Base-by-base conservation (phyloP, 116 monocot genomes). In the Dioscorea cayenensis region DNA sequence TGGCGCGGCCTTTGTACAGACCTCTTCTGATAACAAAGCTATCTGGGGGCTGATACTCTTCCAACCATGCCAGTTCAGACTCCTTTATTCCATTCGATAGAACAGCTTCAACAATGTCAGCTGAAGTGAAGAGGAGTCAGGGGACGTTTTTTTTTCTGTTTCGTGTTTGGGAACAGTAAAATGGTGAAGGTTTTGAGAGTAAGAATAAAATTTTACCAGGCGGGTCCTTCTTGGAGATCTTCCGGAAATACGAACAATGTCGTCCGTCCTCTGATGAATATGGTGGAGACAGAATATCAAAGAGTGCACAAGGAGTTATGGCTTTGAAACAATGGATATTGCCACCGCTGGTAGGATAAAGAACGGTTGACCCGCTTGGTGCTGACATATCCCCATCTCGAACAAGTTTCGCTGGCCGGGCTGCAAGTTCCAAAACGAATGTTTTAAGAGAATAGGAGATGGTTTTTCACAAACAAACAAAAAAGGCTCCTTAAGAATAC, bases 191-290 rank as follows among this genome's bases (percentile, higher is more conserved):
- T 1, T 10, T 14, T 32, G 2, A 62, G 50, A 28, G 14, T 64
- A 70, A 22, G 7, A 51, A 10, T 7, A 9, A 52, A 49, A 20
- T 58, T 23, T 71, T 74, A 85, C 85, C 78, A 20, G 65, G 35
- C 7, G 37, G 65, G 69, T 83, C 68, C 49, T 69, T 78, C 68
- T 65, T 78, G 11, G 64, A 25, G 17, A 72, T 73, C 67, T 82
- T 90, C 49, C 76, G 70, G 76, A 87, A 94, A 75, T 94, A 94
- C n/a, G 87, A 85, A 76, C 94, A 94, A 65, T 94, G 87, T 1
- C 90, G 76, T 11, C 87, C 90, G 64, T 90, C 77, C 50, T 81
- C 84, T 64, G 94, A 90, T 12, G 94, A 94, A 70, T 94, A 90
- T 50, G 94, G 94, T 37, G 94, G 94, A 14, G 90, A 75, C 52